These are phyloP conservation scores for Dorcoceras hygrometricum DNA, from an alignment of 257 asterid species.

Conservation along the genomic window DNA sequence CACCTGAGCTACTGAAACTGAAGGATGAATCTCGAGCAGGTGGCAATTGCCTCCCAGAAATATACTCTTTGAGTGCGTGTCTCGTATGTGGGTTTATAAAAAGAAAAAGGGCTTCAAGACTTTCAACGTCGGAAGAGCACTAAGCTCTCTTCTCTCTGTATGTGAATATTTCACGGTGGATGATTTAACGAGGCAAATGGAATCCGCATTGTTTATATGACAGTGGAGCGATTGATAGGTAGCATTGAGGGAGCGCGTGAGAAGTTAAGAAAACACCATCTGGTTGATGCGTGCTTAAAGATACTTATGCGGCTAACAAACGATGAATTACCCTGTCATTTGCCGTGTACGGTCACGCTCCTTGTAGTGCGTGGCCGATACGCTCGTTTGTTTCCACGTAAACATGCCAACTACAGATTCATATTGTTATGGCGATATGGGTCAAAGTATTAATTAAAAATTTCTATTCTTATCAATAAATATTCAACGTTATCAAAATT, in stretches of 20 bases:
- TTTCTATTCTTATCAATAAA: no score
- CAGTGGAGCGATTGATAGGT: conserved; percentile 16
- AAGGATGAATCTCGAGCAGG: conserved; percentile 26
- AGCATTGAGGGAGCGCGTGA: conserved; percentile 1
- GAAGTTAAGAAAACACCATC: background rate
- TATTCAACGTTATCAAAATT: no score
- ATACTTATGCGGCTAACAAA: conserved; percentile 41
- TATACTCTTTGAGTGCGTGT: conserved; percentile 27
- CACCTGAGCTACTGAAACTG: conserved; percentile 28
- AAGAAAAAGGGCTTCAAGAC: conserved; percentile 15
- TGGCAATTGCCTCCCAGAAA: conserved; percentile 36
- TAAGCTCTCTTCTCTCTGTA: conserved; percentile 14
- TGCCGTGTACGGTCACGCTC: conserved; percentile 19
- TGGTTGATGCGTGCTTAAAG: no score
- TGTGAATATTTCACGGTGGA: conserved; percentile 19
- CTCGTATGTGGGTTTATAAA: conserved; percentile 16
- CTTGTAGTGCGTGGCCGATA: conserved; percentile 6
- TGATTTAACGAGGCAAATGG: conserved; percentile 22
- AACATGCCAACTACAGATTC: no score
- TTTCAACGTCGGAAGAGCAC: conserved; percentile 48
- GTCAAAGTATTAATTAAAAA: no score
- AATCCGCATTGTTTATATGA: conserved; percentile 23
- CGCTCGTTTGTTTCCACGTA: background rate
- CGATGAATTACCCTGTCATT: conserved; percentile 25
- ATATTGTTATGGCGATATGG: no score